These are phyloP conservation scores for Calocera viscosa DNA, from an alignment of 768 basidiomycete genomes.

Conservation along the genomic window DNA sequence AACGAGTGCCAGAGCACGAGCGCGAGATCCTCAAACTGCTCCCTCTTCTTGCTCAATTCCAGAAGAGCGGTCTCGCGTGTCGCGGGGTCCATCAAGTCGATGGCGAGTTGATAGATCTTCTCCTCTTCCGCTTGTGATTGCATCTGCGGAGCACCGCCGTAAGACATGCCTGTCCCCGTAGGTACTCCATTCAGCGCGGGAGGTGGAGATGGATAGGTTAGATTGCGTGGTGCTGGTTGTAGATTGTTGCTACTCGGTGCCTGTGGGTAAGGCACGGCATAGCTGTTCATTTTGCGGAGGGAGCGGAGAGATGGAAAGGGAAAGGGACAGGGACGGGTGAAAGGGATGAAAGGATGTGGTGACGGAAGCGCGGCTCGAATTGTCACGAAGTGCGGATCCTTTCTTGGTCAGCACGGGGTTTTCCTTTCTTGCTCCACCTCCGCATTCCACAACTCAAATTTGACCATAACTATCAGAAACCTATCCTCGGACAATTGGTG, in stretches of 20 bases:
- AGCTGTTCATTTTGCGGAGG: constrained; percentile 4
- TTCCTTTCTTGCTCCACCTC: no score
- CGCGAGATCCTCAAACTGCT: constrained; percentile 97
- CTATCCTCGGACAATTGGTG: no score
- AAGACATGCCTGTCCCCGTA: background rate
- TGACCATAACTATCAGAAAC: no score
- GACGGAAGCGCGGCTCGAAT: background rate
- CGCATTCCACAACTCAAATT: no score
- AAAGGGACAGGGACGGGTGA: background rate
- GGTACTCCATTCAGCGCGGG: constrained; percentile 5
- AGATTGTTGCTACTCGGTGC: background rate
- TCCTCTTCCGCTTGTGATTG: constrained; percentile 37
- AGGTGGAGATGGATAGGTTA: background rate
- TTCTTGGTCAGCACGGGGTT: background rate
- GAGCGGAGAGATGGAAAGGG: background rate
- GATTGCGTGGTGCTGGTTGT: background rate
- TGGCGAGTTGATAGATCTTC: constrained; percentile 84
- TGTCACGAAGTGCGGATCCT: background rate
- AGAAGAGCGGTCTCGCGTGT: constrained; percentile 83
- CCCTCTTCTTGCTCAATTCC: constrained; percentile 96
- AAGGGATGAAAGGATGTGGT: background rate
- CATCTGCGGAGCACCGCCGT: constrained; percentile 5
- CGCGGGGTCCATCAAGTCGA: constrained; percentile 69
- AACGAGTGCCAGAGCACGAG: constrained; percentile 98
- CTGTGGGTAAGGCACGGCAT: constrained; percentile 6